Evolutionary conservation across 768 basidiomycete species (phyloP), one percentile per base, ranked within the genome.

Genomic region (Chalciporus chontae): DNA sequence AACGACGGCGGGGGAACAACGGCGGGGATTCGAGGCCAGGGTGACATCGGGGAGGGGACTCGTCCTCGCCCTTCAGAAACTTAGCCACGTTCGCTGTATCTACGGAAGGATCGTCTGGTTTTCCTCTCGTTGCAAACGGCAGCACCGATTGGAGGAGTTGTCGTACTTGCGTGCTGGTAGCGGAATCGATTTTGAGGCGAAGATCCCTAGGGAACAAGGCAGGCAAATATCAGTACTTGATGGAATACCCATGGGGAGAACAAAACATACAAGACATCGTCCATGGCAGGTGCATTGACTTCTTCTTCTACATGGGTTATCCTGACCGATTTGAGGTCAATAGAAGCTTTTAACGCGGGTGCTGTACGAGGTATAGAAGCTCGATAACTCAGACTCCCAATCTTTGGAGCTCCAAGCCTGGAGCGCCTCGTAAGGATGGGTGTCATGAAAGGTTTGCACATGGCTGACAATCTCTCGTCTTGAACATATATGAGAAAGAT

Each of bases 381-480:
- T 21, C 57, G 52, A n/a, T 63, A 62, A 40, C 14, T 54, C 55
- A 48, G 53, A 21, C 32, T 47, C 40, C 78, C 75, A 7, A 73
- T 54, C 31, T 60, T 65, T 1, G 77, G 79, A 8, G 79, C 81
- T 56, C 75, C 69, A n/a, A 66, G 71, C 32, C 64, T 67, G 3
- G 83, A 74, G 14, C 69, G 69, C 31, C 69, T 67, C 39, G 81
- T 77, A 41, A 65, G 64, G 11, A 79, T 56, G 10, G 79, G 75
- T 9, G 72, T 69, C 51, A 60, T 59, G n/a, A 78, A 60, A 5
- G 71, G 75, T 47, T 73, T 70, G 43, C 60, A 63, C 3, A 59
- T 43, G 4, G 58, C 55, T 18, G 55, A 55, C 29, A 61, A n/a
- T 15, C 43, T 54, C 40, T 57, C 42, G 37, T 66, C 73, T 75